Base-by-base conservation (phyloP, 768 basidiomycete species). In the Astraeus odoratus region DNA sequence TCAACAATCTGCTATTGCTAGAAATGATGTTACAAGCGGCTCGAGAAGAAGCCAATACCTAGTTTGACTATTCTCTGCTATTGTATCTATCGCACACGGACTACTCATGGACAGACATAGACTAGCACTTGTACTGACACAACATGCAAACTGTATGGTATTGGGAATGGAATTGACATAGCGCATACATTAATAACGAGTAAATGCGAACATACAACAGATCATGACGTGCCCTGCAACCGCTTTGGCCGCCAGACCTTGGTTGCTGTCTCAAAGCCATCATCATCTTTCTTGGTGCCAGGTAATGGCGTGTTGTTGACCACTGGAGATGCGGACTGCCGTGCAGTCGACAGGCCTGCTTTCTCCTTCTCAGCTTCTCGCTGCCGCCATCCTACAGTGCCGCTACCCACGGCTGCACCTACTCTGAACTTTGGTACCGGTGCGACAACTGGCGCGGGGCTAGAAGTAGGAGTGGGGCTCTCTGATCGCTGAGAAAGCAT, bases 231-330 rank as follows among this genome's bases (percentile, higher is more conserved):
- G 25, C 30, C 47, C 35, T 50, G 61, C 5, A 58, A 1, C 20
- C 50, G 57, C 38, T 10, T 51, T 1, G 59, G 7, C 31, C 46
- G 42, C 62, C 62, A 64, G 29, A 55, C 52, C n/a, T 41, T 49
- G 2, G 63, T 5, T 5, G 83, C 80, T 20, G 78, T 71, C 63
- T 81, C 78, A 73, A 87, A 87, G 3, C 86, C 85, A 54, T 88
- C 86, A 3, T 78, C 70, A 33, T 84, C 81, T 54, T 70, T n/a
- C n/a, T n/a, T 67, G 5, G 58, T 40, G 41, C 76, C 74, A 43
- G 75, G 71, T 2, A 54, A 36, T 4, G 56, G 42, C 4, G 51
- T 49, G 4, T 44, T 35, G 38, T 33, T 25, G 35, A 39, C 8
- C 4, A 45, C 36, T 23, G 52, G 38, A 33, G 57, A 48, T 31